Evolutionary conservation across 2,329 filamentous ascomycete species (phyloP).

Genomic region (Basipetospora sp.): DNA sequence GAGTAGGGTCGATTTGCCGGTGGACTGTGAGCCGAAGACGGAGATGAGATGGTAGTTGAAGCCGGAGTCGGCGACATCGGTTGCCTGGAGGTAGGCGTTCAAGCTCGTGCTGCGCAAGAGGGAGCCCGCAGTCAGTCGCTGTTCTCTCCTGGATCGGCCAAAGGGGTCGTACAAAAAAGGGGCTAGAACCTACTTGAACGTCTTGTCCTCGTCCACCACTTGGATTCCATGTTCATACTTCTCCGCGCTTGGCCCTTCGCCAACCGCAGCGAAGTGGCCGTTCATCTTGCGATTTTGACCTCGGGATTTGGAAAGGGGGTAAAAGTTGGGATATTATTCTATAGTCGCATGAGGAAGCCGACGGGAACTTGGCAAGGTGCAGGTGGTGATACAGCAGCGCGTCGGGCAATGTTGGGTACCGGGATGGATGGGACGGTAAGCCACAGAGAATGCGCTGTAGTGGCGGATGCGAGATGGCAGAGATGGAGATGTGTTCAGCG

Average conservation of each 20-base stretch:
- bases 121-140: conserved; percentile 9
- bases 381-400: neutral
- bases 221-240: conserved; percentile 89
- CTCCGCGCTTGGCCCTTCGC: conserved; percentile 46
- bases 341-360: conserved; percentile 4
- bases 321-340: conserved; percentile 1
- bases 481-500: neutral
- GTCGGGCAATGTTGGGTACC: neutral
- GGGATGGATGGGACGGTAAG: neutral
- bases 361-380: neutral
- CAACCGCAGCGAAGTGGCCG: conserved; percentile 64
- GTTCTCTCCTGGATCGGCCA: conserved; percentile 3
- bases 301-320: neutral
- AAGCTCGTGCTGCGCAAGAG: conserved; percentile 54
- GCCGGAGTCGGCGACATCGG: conserved; percentile 70
- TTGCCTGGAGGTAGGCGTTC: conserved; percentile 64
- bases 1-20: conserved; percentile 90
- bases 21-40: conserved; percentile 96
- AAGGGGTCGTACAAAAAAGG: neutral
- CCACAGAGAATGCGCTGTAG: neutral
- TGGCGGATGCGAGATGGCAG: neutral
- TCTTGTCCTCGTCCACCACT: conserved; percentile 75
- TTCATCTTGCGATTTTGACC: conserved; percentile 51
- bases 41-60: conserved; percentile 99
- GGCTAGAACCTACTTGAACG: conserved; percentile 77